Base-by-base conservation (phyloP, 345 rosid species). In the Nephelium lappaceum region DNA sequence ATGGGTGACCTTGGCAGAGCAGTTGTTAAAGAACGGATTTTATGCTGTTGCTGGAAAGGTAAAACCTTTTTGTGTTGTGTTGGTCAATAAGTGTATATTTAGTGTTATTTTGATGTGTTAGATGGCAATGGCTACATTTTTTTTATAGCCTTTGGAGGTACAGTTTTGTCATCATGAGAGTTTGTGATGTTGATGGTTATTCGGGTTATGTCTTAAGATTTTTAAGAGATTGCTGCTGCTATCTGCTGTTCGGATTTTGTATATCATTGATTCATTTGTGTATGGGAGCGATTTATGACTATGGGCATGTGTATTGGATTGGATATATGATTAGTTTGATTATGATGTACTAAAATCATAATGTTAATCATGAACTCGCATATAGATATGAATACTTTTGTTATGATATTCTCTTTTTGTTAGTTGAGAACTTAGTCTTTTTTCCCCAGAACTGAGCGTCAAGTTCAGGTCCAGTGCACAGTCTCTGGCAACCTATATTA, bases 1-100 rank as follows among this genome's bases (percentile, higher is more conserved):
- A 74, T 96, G 98, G 97, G 67, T 85, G 24, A 64, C 67, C n/a
- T 94, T 94, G 74, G 97, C 97, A 8, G 78, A 83, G 78, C 88
- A 89, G 9, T 86, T 87, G 38, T 74, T 91, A 9, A 87, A 89
- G 38, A 78, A 77, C 74, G 92, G 95, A 57, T 94, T 89, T 84
- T 81, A 79, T 71, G 78, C 85, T 2, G 80, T 91, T 81, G 91
- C 97, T 63, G 80, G 16, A 71, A 90, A 83, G 93, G 98, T 91
- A 27, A 73, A 23, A 15, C 25, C 23, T 24, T 68, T 74, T 10
- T 15, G n/a, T 45, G 42, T 74, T 0, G 5, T 15, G 8, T 41
- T 39, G 24, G 12, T 14, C 53, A 25, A 41, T 3, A 12, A 21
- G 27, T 2, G 18, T 14, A 7, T 8, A 51, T 21, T 11, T 63